A percentile compares a stretch with the other conserved stretches of the same genome.
These are phyloP conservation scores for Xylaria cubensis DNA, from an alignment of 495 filamentous ascomycete genomes.

Conservation along the genomic window DNA sequence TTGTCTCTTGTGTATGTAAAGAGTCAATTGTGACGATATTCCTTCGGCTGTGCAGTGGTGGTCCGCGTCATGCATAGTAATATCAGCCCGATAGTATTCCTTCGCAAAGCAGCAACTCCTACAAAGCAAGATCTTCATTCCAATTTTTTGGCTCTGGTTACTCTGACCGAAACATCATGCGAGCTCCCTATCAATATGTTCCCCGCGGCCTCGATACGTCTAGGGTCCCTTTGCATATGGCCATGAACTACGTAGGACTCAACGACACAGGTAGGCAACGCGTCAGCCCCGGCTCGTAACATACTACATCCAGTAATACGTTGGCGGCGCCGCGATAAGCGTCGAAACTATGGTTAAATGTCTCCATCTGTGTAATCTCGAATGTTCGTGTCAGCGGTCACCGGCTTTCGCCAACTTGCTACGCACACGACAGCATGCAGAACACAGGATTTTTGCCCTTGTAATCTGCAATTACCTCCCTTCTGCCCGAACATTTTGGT, in stretches of 20 bases:
- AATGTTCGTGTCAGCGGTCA: not conserved
- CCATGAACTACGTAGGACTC: not conserved
- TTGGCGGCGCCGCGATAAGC: slow-evolving; percentile 9
- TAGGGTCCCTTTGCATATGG: not conserved
- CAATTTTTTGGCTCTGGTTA: not conserved
- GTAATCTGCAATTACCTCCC: not conserved
- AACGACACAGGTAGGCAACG: not conserved
- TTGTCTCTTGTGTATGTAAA: not conserved
- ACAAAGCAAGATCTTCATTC: not conserved
- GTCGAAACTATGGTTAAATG: slow-evolving; percentile 9
- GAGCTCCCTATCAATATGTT: not conserved
- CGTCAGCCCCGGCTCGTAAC: not conserved
- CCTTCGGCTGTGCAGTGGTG: not conserved
- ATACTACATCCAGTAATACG: not conserved
- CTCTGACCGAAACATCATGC: not conserved
- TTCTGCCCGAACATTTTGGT: not conserved
- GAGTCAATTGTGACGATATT: not conserved
- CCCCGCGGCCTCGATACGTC: not conserved
- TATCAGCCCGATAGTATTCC: not conserved
- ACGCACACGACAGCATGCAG: not conserved
- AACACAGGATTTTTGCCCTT: not conserved
- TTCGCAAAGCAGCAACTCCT: slow-evolving; percentile 3
- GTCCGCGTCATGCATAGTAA: slow-evolving; percentile 12
- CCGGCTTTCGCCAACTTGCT: not conserved
- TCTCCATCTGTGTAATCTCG: not conserved